Conservation (phyloP, 2,329 filamentous ascomycete genomes). For the Colletotrichum incanum region DNA sequence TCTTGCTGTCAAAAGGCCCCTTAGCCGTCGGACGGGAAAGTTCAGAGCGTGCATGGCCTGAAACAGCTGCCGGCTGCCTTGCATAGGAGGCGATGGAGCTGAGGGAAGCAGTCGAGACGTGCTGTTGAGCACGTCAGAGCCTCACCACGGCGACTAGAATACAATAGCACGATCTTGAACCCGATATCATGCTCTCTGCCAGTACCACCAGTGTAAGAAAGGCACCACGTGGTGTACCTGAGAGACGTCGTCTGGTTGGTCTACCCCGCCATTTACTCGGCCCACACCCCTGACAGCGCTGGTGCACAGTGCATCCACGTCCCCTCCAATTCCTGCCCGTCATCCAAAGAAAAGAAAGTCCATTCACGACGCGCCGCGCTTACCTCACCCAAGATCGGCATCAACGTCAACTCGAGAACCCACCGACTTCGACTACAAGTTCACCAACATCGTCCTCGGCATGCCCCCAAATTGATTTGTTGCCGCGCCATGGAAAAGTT, state of each 20-base stretch:
- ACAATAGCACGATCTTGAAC: not conserved
- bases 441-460: constrained; percentile 1
- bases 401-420: constrained; percentile 25
- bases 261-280: constrained; percentile 43
- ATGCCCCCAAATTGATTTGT: constrained; percentile 33
- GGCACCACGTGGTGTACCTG: constrained; percentile 39
- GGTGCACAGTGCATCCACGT: constrained; percentile 40
- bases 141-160: not conserved
- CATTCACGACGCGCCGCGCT: constrained; percentile 38
- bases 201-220: not conserved
- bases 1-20: constrained; percentile 27
- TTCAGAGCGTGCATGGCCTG: constrained; percentile 34
- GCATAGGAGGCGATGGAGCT: constrained; percentile 12
- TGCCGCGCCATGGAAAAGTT: constrained; percentile 84
- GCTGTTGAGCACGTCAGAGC: not conserved
- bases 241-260: constrained; percentile 36
- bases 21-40: constrained; percentile 33
- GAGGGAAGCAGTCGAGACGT: not conserved
- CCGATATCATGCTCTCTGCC: not conserved
- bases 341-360: constrained; percentile 43
- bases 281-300: constrained; percentile 37
- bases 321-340: constrained; percentile 37
- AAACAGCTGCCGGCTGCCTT: constrained; percentile 32
- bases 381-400: constrained; percentile 40
- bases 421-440: not conserved